phyloP scores from a whole-genome alignment of 768 basidiomycete genomes.

The Suillus lakei region DNA sequence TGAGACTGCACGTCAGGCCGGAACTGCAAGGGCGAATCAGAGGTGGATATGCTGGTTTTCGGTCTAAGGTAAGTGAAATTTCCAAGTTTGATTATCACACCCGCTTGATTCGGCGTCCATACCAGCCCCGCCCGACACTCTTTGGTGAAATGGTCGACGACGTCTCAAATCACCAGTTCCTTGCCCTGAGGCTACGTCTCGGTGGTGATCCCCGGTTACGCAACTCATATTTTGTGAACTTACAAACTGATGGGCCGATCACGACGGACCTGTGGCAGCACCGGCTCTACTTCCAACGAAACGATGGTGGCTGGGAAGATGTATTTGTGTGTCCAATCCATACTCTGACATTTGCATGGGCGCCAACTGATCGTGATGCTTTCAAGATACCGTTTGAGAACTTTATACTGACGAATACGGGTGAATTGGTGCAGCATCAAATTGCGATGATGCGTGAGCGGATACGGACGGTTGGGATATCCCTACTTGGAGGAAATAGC shows the following conservation, averaged over 20 bases:
- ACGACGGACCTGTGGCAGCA: conserved; percentile 95
- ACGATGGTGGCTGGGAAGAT: conserved; percentile 78
- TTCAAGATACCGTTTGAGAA: conserved; percentile 78
- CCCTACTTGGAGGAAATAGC: conserved; percentile 84
- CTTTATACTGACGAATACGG: conserved; percentile 77
- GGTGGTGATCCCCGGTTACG: conserved; percentile 77
- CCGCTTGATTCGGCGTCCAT: not conserved
- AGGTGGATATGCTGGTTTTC: conserved; percentile 90
- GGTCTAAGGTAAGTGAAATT: conserved; percentile 65
- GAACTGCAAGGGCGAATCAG: conserved; percentile 72
- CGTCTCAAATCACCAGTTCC: conserved; percentile 77
- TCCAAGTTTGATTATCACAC: not conserved
- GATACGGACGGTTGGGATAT: conserved; percentile 84
- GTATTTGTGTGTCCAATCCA: conserved; percentile 61
- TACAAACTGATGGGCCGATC: conserved; percentile 86
- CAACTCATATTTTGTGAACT: conserved; percentile 90
- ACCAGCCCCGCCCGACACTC: conserved; percentile 75
- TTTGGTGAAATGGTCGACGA: conserved; percentile 90
- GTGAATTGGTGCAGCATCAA: conserved; percentile 70
- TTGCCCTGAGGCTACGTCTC: conserved; percentile 79
- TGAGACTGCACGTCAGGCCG: conserved; percentile 70
- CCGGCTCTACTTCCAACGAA: conserved; percentile 75
- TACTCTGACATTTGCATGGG: conserved; percentile 11
- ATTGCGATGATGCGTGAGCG: conserved; percentile 77
- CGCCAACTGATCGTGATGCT: conserved; percentile 15